Base-by-base conservation (phyloP, 805 yeast genomes). In the Kluyveromyces lactis region DNA sequence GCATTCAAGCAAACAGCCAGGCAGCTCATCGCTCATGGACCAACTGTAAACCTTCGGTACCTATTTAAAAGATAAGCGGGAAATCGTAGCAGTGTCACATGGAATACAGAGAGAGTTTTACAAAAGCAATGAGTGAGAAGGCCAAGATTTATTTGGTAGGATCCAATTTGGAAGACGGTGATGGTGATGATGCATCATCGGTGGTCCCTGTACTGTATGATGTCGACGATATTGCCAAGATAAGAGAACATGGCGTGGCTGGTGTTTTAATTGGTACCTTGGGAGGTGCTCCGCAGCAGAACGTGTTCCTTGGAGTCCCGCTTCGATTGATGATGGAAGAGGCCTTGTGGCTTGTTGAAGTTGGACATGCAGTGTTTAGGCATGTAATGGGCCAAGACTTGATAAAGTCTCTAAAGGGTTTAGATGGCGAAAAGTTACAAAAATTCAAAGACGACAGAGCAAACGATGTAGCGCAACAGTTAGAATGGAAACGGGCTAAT, bases 241-340 rank as follows among this genome's bases (percentile, higher is more conserved):
- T 87, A 5, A 66, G 97, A 17, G 66, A 67, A 2, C 61, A 72
- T 31, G 85, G 86, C 11, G 71, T 92, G 1, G 69, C 78, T 17
- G 98, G 98, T 0, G 75, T 81, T 1, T 65, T 90, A 12, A 63
- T 75, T 0, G 98, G 98, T 0, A 83, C 96, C 0, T 63, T 92
- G 23, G 84, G 96, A 0, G 70, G 77, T 34, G 86, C 89, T n/a
- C 92, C 97, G 2, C 98, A 92, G 57, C 98, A 90, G 53, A 87
- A 86, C 52, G 68, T 79, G n/a, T 82, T 89, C 51, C 64, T 86
- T 30, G 94, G 95, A 0, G 61, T 89, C 2, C 98, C 98, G 0
- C 59, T 92, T 37, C 75, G 77, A 51, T 63, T 90, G 32, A 69
- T 77, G 61, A 59, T 75, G 0, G 94, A 85, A 58, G 97, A 90